Evolutionary conservation across 2,329 filamentous ascomycete genomes (phyloP), one percentile per base, ranked within the genome.

Genomic region (Pyricularia sp.): DNA sequence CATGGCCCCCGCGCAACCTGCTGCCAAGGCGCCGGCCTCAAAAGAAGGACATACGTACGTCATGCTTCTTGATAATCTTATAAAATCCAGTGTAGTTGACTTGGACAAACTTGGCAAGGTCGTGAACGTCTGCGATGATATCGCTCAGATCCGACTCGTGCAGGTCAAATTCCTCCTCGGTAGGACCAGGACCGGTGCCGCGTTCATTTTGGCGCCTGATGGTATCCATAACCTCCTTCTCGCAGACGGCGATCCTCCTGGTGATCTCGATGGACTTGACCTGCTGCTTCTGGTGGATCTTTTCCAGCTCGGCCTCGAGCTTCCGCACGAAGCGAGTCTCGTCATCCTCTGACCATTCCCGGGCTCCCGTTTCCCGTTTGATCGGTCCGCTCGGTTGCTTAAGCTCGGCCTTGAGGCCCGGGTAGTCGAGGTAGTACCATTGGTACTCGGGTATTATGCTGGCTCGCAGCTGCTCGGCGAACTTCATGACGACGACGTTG

Each of bases 51-150:
- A 64, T 17, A 11, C 91, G 74, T 80, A 94, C 92, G 81, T 97
- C 95, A 79, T 99, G 95, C 85, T 99, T 99, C 85, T 99, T 99
- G 80, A 99, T 97, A 72, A 99, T 99, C 85, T 99, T 99, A 83
- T 97, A 96, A 78, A 99, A 99, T 5, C 95, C 95, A 0, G 94
- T 98, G 78, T 99, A 99, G 81, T 99, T 99, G 77, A 99, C 83
- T 82, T 97, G 94, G 7, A 97, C 96, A 78, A 97, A 99, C 81
- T 98, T 98, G 79, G 95, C 94, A 70, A 99, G 85, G 76, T 99
- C 95, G 80, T 99, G 94, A 26, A 99, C 95, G 76, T 99, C 94
- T 74, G 95, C 95, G 78, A 99, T 99, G 76, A 99, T 94, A 78
- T 99, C 95, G 80, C 93, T 97, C 76, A 99, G 81, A 75, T 97